Conservation (phyloP, 495 filamentous ascomycete species). For the Daldinia decipiens region DNA sequence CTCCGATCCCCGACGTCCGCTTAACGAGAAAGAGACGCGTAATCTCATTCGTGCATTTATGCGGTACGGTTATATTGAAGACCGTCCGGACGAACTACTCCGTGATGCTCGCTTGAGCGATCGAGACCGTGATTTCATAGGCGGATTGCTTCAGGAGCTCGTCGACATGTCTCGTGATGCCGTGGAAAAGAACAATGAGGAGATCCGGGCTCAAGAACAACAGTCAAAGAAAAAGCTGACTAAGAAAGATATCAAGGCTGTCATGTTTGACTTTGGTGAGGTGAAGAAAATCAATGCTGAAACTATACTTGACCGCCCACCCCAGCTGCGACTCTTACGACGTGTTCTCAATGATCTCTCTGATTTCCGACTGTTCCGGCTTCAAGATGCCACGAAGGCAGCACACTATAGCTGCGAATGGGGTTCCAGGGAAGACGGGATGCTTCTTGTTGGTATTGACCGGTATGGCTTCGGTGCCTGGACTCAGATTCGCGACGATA, state of each 20-base stretch:
- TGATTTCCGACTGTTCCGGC: conserved; percentile 80
- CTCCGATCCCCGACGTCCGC: conserved; percentile 81
- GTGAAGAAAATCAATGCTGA: conserved; percentile 95
- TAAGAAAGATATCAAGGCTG: conserved; percentile 97
- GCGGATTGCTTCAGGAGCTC: conserved; percentile 66
- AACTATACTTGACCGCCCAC: conserved; percentile 88
- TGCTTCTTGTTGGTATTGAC: conserved; percentile 93
- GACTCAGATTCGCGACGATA: conserved; percentile 90
- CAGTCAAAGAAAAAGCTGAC: conserved; percentile 77
- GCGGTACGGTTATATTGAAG: conserved; percentile 86
- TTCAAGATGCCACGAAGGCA: conserved; percentile 89
- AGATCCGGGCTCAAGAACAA: conserved; percentile 76
- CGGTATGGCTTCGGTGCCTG: conserved; percentile 95
- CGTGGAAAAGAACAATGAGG: conserved; percentile 74
- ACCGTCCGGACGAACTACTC: conserved; percentile 85
- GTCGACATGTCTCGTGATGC: conserved; percentile 67
- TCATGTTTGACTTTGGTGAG: conserved; percentile 90
- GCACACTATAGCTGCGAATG: conserved; percentile 87
- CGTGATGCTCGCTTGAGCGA: conserved; percentile 83
- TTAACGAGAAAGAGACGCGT: conserved; percentile 89
- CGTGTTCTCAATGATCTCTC: conserved; percentile 70
- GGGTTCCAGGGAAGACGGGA: conserved; percentile 93
- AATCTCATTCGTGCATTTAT: conserved; percentile 88
- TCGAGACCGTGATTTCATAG: conserved; percentile 81
- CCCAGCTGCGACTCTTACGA: conserved; percentile 85